A percentile compares a stretch with the other conserved stretches of the same genome.
These are phyloP conservation scores for Flammula alnicola DNA, from an alignment of 1,284 basidiomycete species.

Conservation along the genomic window DNA sequence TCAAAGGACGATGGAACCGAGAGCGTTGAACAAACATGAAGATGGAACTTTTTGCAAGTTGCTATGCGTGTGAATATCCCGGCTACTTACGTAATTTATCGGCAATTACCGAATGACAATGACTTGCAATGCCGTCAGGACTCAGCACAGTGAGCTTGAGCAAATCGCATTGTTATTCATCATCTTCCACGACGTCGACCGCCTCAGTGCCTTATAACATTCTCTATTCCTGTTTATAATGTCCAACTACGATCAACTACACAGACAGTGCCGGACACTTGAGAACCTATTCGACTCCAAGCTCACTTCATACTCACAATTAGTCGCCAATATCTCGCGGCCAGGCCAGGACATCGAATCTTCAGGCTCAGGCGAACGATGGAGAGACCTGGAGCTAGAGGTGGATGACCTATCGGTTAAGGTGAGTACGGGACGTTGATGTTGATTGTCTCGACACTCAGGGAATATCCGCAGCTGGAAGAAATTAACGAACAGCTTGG, in stretches of 20 bases:
- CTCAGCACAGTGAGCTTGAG: too few relatives aligned
- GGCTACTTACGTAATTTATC: too few relatives aligned
- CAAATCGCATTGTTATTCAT: too few relatives aligned
- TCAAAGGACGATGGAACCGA: too few relatives aligned
- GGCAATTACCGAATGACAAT: too few relatives aligned
- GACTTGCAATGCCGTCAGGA: too few relatives aligned
- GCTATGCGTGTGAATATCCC: too few relatives aligned
- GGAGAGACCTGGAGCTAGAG: constrained; percentile 85
- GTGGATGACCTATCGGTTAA: constrained; percentile 88
- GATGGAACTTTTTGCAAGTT: too few relatives aligned
- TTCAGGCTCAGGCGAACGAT: constrained; percentile 67
- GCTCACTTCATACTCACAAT: constrained; percentile 85
- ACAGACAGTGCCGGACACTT: constrained; percentile 88
- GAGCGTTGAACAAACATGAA: too few relatives aligned
- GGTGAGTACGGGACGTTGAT: constrained; percentile 45
- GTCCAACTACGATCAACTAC: constrained; percentile 78
- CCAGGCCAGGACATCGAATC: constrained; percentile 72
- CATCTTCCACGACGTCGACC: not conserved
- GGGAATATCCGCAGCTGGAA: constrained; percentile 66
- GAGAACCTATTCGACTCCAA: constrained; percentile 92
- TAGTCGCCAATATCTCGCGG: constrained; percentile 77
- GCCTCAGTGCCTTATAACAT: not conserved
- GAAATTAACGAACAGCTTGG: constrained; percentile 83
- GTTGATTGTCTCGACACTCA: constrained; percentile 15
- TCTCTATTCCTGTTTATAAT: constrained; percentile 40